These are phyloP conservation scores for Lichtheimia ramosa DNA, from an alignment of 371 early-diverging fungal species.

Conservation along the genomic window DNA sequence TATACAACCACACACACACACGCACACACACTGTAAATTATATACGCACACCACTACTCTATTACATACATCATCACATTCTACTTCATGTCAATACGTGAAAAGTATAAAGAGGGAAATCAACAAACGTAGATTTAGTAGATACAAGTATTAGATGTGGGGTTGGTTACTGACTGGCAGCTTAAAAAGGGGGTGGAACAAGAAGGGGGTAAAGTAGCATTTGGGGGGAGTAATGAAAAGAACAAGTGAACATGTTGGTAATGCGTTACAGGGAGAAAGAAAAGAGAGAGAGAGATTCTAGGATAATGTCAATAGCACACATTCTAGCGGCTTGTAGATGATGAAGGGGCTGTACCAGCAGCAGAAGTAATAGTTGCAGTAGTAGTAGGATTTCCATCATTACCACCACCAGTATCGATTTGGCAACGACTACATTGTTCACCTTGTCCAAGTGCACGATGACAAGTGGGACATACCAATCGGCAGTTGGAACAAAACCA, in stretches of 20 bases:
- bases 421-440: constrained; percentile 16
- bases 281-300: background rate
- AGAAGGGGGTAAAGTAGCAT: no score
- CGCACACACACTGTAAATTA: background rate
- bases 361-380: background rate
- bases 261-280: no score
- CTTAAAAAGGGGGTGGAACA: no score
- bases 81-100: no score
- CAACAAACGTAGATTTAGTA: background rate
- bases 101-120: background rate
- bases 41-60: background rate
- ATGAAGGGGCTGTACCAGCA: background rate
- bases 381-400: constrained; percentile 2
- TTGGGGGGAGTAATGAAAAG: no score
- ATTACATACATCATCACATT: no score
- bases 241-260: no score
- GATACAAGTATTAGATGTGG: background rate
- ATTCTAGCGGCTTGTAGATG: no score
- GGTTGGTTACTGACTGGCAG: no score
- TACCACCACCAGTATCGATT: constrained; percentile 1
- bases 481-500: constrained; percentile 17
- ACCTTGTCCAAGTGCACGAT: constrained; percentile 14
- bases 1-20: background rate
- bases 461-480: constrained; percentile 11
- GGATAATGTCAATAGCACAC: background rate